Percentiles rank a stretch among this genome's conserved stretches.
phyloP scores from a whole-genome alignment of 441 rosid species.

The Mallotus repandus region DNA sequence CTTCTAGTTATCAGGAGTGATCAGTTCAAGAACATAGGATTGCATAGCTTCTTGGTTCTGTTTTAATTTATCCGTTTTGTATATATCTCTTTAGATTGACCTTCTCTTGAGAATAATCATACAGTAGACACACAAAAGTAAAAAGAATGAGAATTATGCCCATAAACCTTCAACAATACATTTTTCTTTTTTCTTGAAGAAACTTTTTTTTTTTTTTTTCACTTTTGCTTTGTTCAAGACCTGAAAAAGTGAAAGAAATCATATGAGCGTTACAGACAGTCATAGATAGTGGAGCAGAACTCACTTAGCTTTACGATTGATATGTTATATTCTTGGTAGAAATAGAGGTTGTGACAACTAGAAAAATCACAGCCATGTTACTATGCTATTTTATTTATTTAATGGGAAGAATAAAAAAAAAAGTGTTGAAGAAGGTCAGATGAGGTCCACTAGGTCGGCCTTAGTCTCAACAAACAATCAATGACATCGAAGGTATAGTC shows the following conservation, averaged over 20 bases:
- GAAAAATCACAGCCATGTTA: background rate
- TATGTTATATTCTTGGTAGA: background rate
- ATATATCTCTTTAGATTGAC: background rate
- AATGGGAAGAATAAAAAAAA: background rate
- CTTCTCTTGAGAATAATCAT: too few species aligned
- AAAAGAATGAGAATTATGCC: background rate
- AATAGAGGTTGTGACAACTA: slow-evolving; percentile 4
- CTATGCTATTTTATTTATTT: background rate
- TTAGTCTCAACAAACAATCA: background rate
- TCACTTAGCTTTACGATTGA: background rate
- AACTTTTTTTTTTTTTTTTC: background rate
- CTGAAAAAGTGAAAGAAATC: background rate
- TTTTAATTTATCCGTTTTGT: background rate
- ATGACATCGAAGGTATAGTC: background rate
- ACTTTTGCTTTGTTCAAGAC: background rate
- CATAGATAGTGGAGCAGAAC: background rate
- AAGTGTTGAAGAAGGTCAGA: slow-evolving; percentile 5
- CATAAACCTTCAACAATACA: background rate
- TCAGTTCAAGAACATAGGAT: too few species aligned
- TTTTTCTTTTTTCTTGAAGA: background rate
- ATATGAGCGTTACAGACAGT: slow-evolving; percentile 4
- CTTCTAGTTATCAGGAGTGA: too few species aligned
- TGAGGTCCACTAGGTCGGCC: background rate
- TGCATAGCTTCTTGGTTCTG: too few species aligned
- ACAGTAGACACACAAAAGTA: too few species aligned